Conservation (phyloP, 1,284 basidiomycete genomes). For the Melampsora occidentalis region DNA sequence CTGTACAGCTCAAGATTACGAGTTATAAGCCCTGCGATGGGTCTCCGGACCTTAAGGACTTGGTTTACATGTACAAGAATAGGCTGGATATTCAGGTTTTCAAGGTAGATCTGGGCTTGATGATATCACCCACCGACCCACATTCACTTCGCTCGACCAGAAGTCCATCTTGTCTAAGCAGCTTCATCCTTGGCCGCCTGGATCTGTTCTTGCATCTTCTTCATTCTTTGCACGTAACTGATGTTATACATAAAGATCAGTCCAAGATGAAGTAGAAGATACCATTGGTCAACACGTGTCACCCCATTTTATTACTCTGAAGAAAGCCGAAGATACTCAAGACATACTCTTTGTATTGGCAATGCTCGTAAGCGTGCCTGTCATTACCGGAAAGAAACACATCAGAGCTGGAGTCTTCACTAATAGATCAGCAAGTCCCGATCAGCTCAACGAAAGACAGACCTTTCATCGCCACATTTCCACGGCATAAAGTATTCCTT, state of each 20-base stretch:
- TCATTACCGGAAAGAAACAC: neutral
- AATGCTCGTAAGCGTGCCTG: slow-evolving; percentile 44
- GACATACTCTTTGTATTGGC: slow-evolving; percentile 44
- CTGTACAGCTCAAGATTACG: too few species aligned
- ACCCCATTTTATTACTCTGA: neutral
- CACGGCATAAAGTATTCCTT: slow-evolving; percentile 43
- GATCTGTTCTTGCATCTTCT: slow-evolving; percentile 42
- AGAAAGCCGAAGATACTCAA: neutral
- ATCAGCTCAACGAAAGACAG: neutral
- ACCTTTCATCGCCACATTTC: slow-evolving; percentile 43
- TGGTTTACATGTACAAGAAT: too few species aligned
- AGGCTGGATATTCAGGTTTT: too few species aligned
- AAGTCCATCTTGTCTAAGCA: neutral
- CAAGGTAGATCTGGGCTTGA: too few species aligned
- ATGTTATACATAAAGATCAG: neutral
- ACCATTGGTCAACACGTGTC: neutral
- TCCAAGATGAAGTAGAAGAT: neutral
- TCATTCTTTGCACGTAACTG: slow-evolving; percentile 41
- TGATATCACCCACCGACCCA: too few species aligned
- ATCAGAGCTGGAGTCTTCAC: neutral
- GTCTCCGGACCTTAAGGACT: too few species aligned
- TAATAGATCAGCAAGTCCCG: neutral
- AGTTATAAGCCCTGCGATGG: too few species aligned
- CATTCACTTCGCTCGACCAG: too few species aligned
- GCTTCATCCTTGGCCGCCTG: slow-evolving; percentile 40